phyloP scores from a whole-genome alignment of 768 basidiomycete species.

The Mycena belliarum region DNA sequence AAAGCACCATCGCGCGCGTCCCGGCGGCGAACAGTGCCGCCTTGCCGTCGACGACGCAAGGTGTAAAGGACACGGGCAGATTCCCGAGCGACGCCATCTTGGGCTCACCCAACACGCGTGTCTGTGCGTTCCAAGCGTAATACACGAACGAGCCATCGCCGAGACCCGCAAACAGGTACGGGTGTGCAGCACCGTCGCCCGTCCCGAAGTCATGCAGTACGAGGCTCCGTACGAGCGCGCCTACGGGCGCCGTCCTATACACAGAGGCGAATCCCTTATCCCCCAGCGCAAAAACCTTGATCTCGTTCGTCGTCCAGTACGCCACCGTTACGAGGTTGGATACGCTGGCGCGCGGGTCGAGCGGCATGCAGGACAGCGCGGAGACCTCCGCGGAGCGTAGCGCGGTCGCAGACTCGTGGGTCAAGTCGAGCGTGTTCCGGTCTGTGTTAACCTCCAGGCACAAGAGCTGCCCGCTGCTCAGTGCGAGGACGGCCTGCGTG shows the following conservation, averaged over 20 bases:
- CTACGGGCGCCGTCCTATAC: constrained; percentile 38
- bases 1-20: constrained; percentile 67
- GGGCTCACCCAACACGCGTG: constrained; percentile 40
- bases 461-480: constrained; percentile 53
- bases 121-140: constrained; percentile 47
- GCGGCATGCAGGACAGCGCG: constrained; percentile 63
- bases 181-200: constrained; percentile 37
- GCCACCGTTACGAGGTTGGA: constrained; percentile 59
- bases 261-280: constrained; percentile 27
- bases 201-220: constrained; percentile 61
- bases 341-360: constrained; percentile 48
- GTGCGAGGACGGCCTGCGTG: constrained; percentile 65
- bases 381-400: constrained; percentile 62
- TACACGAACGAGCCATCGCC: constrained; percentile 72
- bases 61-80: constrained; percentile 62
- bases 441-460: constrained; percentile 50
- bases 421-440: constrained; percentile 25
- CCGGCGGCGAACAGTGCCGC: constrained; percentile 70
- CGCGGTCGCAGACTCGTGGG: constrained; percentile 12
- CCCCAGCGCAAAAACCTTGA: constrained; percentile 52
- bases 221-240: constrained; percentile 48
- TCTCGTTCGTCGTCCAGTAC: constrained; percentile 71
- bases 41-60: constrained; percentile 54
- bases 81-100: constrained; percentile 68
- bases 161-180: constrained; percentile 72